Evolutionary conservation across 2,329 filamentous ascomycete genomes (phyloP), one percentile per base, ranked within the genome.

Genomic region (Cytospora paraplurivora): DNA sequence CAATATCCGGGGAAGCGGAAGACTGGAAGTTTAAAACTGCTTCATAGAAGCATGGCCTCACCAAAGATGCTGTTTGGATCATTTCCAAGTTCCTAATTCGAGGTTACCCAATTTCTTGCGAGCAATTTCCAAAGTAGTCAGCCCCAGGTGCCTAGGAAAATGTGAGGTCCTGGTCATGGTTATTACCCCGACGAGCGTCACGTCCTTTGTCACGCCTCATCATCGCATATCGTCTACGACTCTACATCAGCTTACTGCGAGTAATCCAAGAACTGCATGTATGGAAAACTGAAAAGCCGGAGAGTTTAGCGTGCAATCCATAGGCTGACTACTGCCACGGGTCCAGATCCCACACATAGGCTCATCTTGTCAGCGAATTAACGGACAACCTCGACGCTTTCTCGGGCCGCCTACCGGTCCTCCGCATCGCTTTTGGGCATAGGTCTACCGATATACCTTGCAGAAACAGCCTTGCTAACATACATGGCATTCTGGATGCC

Each of bases 321-420:
- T n/a, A 4, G 13, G 13, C 10, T 47, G n/a, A 3, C n/a, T 7
- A 4, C 44, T 21, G 27, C 27, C 27, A 27, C 17, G 11, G 15
- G 4, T 4, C 41, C 41, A 47, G 21, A 11, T 47, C n/a, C 21
- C 17, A 8, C 17, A 7, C 17, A 44, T 44, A n/a, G 41, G 41
- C 6, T n/a, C 41, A 7, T 19, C 7, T 44, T 15, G 41, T 2
- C 15, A 44, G 12, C 12, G 8, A 17, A 13, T 32, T 4, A 32
- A 19, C 12, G 35, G 37, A 32, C 21, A 3, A 21, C 13, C 6
- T 38, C 27, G n/a, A 56, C 52, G 63, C 60, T 59, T 65, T 15
- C 33, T 19, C 63, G 63, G 63, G 56, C 63, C 63, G 63, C 7
- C 32, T 57, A 63, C 63, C 60, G 60, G 56, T 12, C 41, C 47